Percentiles rank a stretch among this genome's conserved stretches.
These are phyloP conservation scores for Triticum dicoccoides DNA, from an alignment of 176 grass and related monocot species.

Conservation along the genomic window DNA sequence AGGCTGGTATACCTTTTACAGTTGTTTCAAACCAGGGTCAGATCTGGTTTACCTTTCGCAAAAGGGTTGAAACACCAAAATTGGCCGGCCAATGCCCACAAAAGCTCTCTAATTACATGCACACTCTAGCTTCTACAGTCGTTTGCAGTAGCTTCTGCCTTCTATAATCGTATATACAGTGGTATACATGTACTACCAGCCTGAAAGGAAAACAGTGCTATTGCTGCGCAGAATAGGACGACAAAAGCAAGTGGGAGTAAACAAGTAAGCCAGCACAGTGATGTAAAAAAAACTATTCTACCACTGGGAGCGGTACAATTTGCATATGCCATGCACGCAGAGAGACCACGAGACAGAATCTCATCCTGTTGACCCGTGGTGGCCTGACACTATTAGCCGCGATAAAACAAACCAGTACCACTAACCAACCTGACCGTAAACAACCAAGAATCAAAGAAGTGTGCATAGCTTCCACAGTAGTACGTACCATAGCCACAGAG, in stretches of 20 bases:
- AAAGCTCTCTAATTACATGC: no score
- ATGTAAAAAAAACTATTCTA: neutral
- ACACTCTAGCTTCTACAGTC: no score
- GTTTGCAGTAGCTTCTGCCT: no score
- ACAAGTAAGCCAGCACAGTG: neutral
- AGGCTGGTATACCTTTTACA: no score
- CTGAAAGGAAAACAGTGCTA: neutral
- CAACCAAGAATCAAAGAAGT: no score
- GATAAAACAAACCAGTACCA: neutral
- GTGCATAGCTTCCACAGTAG: no score
- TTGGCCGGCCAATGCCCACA: neutral
- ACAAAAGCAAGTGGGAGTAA: neutral
- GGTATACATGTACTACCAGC: neutral
- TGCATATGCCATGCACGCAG: neutral
- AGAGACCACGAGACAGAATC: slow-evolving; percentile 8
- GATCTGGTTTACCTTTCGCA: no score
- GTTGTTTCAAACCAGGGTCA: no score
- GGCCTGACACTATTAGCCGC: neutral
- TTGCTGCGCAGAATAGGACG: neutral
- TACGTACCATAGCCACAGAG: no score
- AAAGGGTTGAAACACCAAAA: no score
- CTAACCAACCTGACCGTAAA: no score
- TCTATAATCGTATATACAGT: no score
- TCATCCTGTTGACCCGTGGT: slow-evolving; percentile 22
- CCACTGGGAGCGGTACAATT: neutral